These are phyloP conservation scores for Russula emetica DNA, from an alignment of 768 basidiomycete species.

Conservation along the genomic window DNA sequence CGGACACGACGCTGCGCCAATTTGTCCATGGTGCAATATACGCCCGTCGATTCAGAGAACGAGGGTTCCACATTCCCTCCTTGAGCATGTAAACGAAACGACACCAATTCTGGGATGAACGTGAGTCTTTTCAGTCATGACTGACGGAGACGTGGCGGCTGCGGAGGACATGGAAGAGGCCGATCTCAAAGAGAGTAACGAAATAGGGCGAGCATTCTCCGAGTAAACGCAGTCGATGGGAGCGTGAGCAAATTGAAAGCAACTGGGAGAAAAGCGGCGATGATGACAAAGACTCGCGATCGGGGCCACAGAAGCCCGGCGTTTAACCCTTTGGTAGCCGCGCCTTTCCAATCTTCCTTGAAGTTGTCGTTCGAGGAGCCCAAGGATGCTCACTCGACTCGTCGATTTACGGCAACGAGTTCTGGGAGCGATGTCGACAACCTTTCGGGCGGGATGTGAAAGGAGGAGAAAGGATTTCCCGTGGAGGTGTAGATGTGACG, in stretches of 20 bases:
- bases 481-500: not conserved
- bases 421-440: not conserved
- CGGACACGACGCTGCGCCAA: no score
- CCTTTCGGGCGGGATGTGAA: not conserved
- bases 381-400: not conserved
- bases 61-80: no score
- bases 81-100: no score
- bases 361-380: no score
- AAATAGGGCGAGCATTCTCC: not conserved
- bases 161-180: no score
- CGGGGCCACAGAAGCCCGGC: conserved; percentile 1
- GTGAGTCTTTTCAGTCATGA: no score
- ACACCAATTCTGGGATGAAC: no score
- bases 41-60: no score
- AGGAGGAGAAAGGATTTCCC: not conserved
- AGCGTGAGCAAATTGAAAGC: not conserved
- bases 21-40: no score
- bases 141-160: no score
- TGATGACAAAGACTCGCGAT: conserved; percentile 4
- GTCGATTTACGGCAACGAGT: not conserved
- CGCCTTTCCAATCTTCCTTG: not conserved
- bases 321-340: not conserved
- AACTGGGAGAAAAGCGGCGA: not conserved
- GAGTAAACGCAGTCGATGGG: not conserved
- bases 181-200: not conserved